Evolutionary conservation across 2,329 filamentous ascomycete species (phyloP), one percentile per base, ranked within the genome.

Genomic region (Colletotrichum shisoi): DNA sequence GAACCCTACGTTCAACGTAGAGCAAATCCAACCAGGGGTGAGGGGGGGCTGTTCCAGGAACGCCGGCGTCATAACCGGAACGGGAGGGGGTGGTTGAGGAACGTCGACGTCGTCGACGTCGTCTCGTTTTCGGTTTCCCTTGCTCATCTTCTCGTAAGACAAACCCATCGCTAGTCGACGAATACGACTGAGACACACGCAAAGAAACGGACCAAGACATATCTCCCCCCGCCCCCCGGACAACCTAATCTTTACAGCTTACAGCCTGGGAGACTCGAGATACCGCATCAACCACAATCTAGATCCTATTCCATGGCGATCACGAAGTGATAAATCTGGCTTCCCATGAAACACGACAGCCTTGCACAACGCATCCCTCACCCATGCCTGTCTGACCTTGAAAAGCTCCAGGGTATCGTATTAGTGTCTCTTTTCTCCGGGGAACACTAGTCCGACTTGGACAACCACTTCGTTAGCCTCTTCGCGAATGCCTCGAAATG

Each of bases 281-380:
- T 27, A 4, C n/a, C 7, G 24, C 24, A 34, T 27, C 31, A 40
- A 15, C 19, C n/a, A 9, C 31, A 34, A 67, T 59, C 37, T 59
- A 64, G 64, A 67, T 67, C 63, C 51, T 21, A 21, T 34, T 15
- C 21, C 60, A 46, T 54, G 42, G 34, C 40, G 37, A 67, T 63
- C 60, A 63, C 49, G 60, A 67, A 59, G 61, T 64, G 64, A 67
- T 67, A 59, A 67, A 67, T 67, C 64, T 67, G 37, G 39, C 37
- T 27, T 7, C 24, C 17, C 19, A 12, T 17, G 1, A 51, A 42
- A 17, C n/a, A 2, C 45, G 31, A 19, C n/a, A 51, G 59, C 45
- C 42, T 34, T 42, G 42, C 15, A 39, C 11, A 34, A 48, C 21
- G 39, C 9, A 58, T 39, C 45, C 53, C 42, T 34, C 31, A 9